Conservation (phyloP, 2,329 filamentous ascomycete species). For the Xylariaceae sp. region DNA sequence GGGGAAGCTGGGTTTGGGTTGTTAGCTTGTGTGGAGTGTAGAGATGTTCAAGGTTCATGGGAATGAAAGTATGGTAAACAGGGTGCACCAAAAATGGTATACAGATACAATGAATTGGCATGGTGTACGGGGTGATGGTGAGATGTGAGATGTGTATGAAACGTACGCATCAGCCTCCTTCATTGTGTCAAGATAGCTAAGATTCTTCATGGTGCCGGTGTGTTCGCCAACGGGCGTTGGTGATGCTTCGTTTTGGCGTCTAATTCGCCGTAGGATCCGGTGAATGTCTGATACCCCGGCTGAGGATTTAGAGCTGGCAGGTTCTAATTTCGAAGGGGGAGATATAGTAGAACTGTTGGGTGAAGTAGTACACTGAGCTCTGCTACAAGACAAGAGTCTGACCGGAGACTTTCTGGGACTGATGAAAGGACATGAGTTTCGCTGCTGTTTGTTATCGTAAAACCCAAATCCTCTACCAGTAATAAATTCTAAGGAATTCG, state of each 20-base stretch:
- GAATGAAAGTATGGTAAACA: too few relatives aligned
- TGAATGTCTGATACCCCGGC: background rate
- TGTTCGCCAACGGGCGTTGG: background rate
- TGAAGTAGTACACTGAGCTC: background rate
- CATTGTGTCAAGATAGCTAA: constrained; percentile 59
- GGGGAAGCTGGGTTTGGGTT: constrained; percentile 68
- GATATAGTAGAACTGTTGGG: background rate
- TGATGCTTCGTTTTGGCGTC: background rate
- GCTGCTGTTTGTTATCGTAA: background rate
- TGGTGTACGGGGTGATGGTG: background rate
- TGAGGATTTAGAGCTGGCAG: background rate
- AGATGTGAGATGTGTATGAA: background rate
- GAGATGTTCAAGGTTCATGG: too few relatives aligned
- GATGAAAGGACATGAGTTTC: too few relatives aligned
- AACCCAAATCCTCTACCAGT: background rate
- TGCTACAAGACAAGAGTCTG: too few relatives aligned
- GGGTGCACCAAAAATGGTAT: too few relatives aligned
- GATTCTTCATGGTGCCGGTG: constrained; percentile 21
- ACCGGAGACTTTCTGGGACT: too few relatives aligned
- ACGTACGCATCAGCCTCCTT: constrained; percentile 60
- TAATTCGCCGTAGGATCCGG: background rate
- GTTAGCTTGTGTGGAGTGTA: too few relatives aligned
- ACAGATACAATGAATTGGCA: too few relatives aligned
- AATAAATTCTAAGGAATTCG: too few relatives aligned
- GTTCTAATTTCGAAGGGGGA: background rate